Conservation (phyloP, 2,329 filamentous ascomycete genomes). For the Pseudogymnoascus sp. region DNA sequence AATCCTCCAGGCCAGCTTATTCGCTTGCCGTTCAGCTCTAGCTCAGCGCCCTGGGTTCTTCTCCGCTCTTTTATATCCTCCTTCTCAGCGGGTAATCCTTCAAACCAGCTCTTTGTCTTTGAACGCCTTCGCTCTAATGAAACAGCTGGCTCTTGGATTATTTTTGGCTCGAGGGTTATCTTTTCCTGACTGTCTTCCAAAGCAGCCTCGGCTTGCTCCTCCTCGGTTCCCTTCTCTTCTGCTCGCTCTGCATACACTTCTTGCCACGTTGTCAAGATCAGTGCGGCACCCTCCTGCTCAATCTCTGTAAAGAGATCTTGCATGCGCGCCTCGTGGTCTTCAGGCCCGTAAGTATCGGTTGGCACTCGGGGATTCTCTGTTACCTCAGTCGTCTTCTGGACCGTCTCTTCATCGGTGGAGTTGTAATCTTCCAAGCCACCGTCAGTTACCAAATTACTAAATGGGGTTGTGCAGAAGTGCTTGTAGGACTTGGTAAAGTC, state of each 20-base stretch:
- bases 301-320: not conserved
- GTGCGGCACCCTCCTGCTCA: not conserved
- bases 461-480: not conserved
- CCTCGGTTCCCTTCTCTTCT: not conserved
- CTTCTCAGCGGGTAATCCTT: not conserved
- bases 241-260: not conserved
- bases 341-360: not conserved
- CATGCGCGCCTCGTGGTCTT: not conserved
- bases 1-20: not conserved
- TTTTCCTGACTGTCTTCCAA: not conserved
- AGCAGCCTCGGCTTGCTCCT: not conserved
- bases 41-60: not conserved
- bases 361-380: not conserved
- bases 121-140: not conserved
- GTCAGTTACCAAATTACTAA: not conserved
- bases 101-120: not conserved
- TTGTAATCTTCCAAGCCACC: not conserved
- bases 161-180: too few relatives aligned
- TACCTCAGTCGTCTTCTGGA: not conserved
- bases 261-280: conserved; percentile 1
- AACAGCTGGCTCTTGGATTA: not conserved
- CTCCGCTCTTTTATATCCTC: not conserved
- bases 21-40: not conserved
- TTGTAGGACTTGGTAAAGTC: not conserved
- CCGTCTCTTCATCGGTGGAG: not conserved